Conservation (phyloP, 768 basidiomycete species). For the Phylloporus sp. region DNA sequence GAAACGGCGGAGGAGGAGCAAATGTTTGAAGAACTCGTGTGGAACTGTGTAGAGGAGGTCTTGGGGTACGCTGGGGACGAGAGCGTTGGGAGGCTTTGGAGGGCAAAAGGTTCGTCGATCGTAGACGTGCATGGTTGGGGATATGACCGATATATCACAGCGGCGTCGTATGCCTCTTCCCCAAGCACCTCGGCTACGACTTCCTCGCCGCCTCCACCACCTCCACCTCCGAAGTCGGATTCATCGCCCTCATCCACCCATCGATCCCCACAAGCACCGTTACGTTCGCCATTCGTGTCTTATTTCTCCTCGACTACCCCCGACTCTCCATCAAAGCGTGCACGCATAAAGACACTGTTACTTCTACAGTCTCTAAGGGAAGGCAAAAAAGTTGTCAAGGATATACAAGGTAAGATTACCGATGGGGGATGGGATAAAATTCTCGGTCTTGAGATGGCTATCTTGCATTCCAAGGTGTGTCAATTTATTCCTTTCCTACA, state of each 20-base stretch:
- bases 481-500: neutral
- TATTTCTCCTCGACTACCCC: constrained; percentile 85
- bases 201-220: constrained; percentile 8
- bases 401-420: constrained; percentile 19
- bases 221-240: constrained; percentile 7
- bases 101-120: constrained; percentile 52
- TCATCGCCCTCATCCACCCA: neutral
- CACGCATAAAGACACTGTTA: constrained; percentile 68
- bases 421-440: constrained; percentile 38
- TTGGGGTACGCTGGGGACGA: constrained; percentile 44
- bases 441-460: constrained; percentile 68
- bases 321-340: constrained; percentile 66
- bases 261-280: constrained; percentile 1
- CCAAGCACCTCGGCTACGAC: constrained; percentile 4
- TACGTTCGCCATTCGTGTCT: constrained; percentile 37
- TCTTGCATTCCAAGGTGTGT: constrained; percentile 71
- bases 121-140: neutral
- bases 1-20: constrained; percentile 22
- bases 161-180: constrained; percentile 47
- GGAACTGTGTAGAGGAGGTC: constrained; percentile 51
- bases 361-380: constrained; percentile 53
- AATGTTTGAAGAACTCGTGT: constrained; percentile 64
- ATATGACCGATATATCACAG: constrained; percentile 26
- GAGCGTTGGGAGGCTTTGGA: constrained; percentile 58
- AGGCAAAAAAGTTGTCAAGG: constrained; percentile 12